Evolutionary conservation across 768 basidiomycete genomes (phyloP).

Genomic region (Lactifluus subvellereus): DNA sequence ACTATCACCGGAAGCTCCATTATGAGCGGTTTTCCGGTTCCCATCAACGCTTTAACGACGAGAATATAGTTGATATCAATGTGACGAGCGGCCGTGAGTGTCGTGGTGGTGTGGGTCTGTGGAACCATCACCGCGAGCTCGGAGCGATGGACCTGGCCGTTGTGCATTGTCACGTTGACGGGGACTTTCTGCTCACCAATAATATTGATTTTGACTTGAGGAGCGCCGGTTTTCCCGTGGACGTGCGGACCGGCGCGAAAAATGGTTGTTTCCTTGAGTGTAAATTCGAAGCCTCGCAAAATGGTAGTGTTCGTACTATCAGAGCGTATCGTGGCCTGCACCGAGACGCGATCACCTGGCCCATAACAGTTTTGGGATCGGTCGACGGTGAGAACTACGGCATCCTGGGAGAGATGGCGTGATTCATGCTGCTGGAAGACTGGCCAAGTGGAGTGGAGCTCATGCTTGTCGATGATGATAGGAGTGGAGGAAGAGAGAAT

Average conservation of each 20-base stretch:
- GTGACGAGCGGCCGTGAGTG: conserved; percentile 74
- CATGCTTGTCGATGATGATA: conserved; percentile 89
- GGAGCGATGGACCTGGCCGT: conserved; percentile 61
- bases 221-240: conserved; percentile 51
- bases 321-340: conserved; percentile 67
- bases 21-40: conserved; percentile 52
- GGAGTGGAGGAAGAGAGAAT: conserved; percentile 60
- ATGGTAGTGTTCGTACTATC: conserved; percentile 62
- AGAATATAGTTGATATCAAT: conserved; percentile 83
- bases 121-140: conserved; percentile 71
- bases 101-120: conserved; percentile 69
- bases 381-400: conserved; percentile 68
- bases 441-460: conserved; percentile 90
- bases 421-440: conserved; percentile 75
- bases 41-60: conserved; percentile 71
- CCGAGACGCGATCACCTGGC: conserved; percentile 73
- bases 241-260: conserved; percentile 58
- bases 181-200: conserved; percentile 69
- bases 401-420: conserved; percentile 59
- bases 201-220: conserved; percentile 47
- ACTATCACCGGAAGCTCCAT: conserved; percentile 77
- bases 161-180: conserved; percentile 67
- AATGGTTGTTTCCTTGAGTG: conserved; percentile 69
- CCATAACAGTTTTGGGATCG: conserved; percentile 78
- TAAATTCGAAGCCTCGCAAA: conserved; percentile 79